Conservation (phyloP, 2,329 filamentous ascomycete genomes). For the Colletotrichum scovillei region DNA sequence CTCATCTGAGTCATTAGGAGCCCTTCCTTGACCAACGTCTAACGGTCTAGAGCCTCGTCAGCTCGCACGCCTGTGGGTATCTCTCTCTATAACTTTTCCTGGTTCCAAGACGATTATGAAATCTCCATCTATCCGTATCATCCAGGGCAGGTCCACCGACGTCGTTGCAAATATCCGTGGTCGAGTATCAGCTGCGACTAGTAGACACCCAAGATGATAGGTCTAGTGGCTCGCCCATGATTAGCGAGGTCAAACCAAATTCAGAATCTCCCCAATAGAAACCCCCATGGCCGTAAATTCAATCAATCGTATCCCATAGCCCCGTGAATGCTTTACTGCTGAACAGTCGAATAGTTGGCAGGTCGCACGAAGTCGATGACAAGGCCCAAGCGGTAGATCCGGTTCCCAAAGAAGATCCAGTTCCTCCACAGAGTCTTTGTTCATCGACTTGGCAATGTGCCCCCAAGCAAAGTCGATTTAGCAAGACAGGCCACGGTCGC, state of each 20-base stretch:
- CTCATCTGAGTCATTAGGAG: neutral
- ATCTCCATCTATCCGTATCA: neutral
- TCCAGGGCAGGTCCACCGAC: neutral
- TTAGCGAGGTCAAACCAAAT: neutral
- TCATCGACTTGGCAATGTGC: neutral
- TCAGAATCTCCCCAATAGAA: neutral
- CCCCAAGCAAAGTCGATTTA: neutral
- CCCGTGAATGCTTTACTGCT: neutral
- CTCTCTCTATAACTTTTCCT: neutral
- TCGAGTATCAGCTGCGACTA: neutral
- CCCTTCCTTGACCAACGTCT: neutral
- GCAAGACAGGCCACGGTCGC: conserved; percentile 24
- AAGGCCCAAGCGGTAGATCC: neutral
- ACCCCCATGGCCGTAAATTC: neutral
- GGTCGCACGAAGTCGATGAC: neutral
- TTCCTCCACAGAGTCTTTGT: neutral
- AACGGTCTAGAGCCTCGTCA: neutral
- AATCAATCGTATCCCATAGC: neutral
- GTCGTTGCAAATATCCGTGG: neutral
- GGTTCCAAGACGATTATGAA: neutral
- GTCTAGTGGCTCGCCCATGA: neutral
- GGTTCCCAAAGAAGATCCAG: neutral
- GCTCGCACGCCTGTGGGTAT: neutral
- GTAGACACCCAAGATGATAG: neutral
- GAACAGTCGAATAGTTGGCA: neutral